These are phyloP conservation scores for Colletotrichum sp. DNA, from an alignment of 2,329 filamentous ascomycete genomes.

Conservation along the genomic window DNA sequence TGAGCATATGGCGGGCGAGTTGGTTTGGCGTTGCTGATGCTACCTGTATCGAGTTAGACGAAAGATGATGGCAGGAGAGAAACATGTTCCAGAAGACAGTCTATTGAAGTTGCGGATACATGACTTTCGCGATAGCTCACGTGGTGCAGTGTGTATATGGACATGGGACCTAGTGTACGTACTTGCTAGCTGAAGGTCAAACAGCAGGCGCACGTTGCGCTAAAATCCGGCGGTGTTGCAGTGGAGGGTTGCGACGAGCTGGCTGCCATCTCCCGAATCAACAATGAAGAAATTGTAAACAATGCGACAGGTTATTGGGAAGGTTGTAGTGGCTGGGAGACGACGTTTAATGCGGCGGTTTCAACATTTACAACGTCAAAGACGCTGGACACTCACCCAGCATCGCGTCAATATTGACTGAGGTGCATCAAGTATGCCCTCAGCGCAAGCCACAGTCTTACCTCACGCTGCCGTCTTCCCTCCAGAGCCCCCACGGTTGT, in stretches of 20 bases:
- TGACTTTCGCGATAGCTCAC: neutral
- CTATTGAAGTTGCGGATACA: neutral
- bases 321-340: neutral
- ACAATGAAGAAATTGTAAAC: neutral
- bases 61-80: neutral
- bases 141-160: neutral
- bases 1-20: neutral
- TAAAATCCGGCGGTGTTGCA: neutral
- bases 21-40: neutral
- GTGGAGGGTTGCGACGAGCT: neutral
- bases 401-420: neutral
- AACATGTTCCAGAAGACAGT: neutral
- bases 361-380: neutral
- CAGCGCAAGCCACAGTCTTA: neutral
- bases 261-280: neutral
- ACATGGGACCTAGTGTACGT: neutral
- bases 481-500: neutral
- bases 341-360: neutral
- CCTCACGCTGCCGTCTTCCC: neutral
- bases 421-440: neutral
- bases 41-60: neutral
- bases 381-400: neutral
- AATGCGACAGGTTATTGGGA: neutral
- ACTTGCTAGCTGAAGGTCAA: neutral
- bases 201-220: neutral